phyloP scores from a whole-genome alignment of 2,329 filamentous ascomycete genomes.

The Arthrobotrys sphaeroides region DNA sequence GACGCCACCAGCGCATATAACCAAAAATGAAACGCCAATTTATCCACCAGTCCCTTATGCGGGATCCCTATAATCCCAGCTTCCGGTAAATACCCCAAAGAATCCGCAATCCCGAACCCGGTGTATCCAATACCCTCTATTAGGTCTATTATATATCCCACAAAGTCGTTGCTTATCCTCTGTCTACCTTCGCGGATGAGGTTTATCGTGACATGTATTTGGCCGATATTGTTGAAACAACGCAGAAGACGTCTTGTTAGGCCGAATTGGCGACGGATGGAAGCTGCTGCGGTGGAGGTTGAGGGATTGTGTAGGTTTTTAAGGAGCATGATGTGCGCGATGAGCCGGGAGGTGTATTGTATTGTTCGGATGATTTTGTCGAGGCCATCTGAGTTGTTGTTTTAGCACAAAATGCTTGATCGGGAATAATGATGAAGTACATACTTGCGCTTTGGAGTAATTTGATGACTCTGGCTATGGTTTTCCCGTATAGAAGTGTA shows the following conservation, averaged over 20 bases:
- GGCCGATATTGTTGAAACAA: slow-evolving; percentile 51
- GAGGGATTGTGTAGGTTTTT: slow-evolving; percentile 25
- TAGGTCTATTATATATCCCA: slow-evolving; percentile 35
- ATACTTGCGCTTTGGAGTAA: slow-evolving; percentile 44
- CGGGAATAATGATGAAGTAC: not conserved
- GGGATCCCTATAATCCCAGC: slow-evolving; percentile 43
- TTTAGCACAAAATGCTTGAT: not conserved
- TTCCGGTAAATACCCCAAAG: slow-evolving; percentile 42
- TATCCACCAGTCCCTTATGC: slow-evolving; percentile 32
- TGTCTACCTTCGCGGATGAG: slow-evolving; percentile 20
- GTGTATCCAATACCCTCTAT: slow-evolving; percentile 46
- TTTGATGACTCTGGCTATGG: slow-evolving; percentile 21
- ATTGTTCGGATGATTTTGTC: slow-evolving; percentile 52
- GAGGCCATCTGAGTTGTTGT: slow-evolving; percentile 18
- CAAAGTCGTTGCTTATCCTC: slow-evolving; percentile 4
- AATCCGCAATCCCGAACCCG: slow-evolving; percentile 44
- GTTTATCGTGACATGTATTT: slow-evolving; percentile 27
- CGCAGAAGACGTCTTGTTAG: slow-evolving; percentile 38
- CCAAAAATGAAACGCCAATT: slow-evolving; percentile 51
- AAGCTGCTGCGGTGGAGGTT: slow-evolving; percentile 29
- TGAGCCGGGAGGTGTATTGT: slow-evolving; percentile 37
- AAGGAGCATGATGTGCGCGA: slow-evolving; percentile 45
- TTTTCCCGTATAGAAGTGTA: slow-evolving; percentile 5
- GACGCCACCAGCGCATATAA: slow-evolving; percentile 44
- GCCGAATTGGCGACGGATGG: slow-evolving; percentile 49